Percentiles rank a stretch among this genome's conserved stretches.
Conservation (phyloP, 1,284 basidiomycete genomes). For the Stereum hirsutum region DNA sequence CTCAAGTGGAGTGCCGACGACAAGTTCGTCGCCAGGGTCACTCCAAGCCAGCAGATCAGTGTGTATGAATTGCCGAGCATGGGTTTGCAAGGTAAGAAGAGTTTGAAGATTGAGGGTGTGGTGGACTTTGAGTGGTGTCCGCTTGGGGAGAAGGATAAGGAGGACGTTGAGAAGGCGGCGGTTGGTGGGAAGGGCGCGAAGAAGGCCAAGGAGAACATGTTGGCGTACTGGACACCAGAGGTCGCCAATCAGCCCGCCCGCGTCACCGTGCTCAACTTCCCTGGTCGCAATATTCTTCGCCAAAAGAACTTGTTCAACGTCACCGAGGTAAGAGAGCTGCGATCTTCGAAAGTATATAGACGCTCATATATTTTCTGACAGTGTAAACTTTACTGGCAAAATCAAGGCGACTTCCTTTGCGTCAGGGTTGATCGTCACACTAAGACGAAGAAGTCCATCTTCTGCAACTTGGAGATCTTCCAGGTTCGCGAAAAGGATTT, state of each 20-base stretch:
- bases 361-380: constrained; percentile 22
- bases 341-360: constrained; percentile 1
- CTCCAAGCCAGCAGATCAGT: constrained; percentile 89
- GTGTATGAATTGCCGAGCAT: constrained; percentile 94
- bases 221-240: constrained; percentile 98
- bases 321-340: constrained; percentile 64
- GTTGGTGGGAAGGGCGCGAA: constrained; percentile 38
- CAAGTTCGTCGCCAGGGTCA: constrained; percentile 86
- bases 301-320: constrained; percentile 99
- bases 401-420: constrained; percentile 97
- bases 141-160: constrained; percentile 80
- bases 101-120: constrained; percentile 96
- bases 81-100: constrained; percentile 95
- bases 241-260: constrained; percentile 94
- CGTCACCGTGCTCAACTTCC: constrained; percentile 88
- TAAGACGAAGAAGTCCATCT: constrained; percentile 98
- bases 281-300: constrained; percentile 77
- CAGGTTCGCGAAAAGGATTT: constrained; percentile 96
- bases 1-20: constrained; percentile 99
- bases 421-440: constrained; percentile 99
- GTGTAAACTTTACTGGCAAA: constrained; percentile 99
- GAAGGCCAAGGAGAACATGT: constrained; percentile 83
- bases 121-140: constrained; percentile 99
- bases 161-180: constrained; percentile 55
- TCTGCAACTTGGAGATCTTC: constrained; percentile 98